These are phyloP conservation scores for Ascochyta pisi DNA, from an alignment of 2,329 filamentous ascomycete species.

Conservation along the genomic window DNA sequence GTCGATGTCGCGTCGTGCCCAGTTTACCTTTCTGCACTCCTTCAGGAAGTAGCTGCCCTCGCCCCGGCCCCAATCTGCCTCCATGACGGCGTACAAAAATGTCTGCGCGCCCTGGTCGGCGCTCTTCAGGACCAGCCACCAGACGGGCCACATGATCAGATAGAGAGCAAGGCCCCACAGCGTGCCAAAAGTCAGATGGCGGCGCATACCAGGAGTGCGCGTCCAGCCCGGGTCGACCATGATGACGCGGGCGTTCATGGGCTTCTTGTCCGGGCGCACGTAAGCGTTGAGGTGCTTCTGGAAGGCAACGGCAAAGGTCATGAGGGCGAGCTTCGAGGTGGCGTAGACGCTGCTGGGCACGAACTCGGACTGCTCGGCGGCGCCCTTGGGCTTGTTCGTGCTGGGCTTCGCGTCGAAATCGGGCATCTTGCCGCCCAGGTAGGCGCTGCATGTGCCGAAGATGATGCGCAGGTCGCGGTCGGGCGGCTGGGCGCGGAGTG, in stretches of 20 bases:
- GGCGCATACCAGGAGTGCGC: conserved; percentile 84
- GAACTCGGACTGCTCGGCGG: conserved; percentile 46
- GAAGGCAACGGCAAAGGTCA: conserved; percentile 87
- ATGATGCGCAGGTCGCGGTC: conserved; percentile 92
- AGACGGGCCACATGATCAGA: conserved; percentile 76
- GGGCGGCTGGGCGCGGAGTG: conserved; percentile 86
- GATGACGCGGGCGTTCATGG: conserved; percentile 82
- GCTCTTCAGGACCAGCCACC: conserved; percentile 89
- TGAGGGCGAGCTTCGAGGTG: conserved; percentile 72
- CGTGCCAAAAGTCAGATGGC: conserved; percentile 86
- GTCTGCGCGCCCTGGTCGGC: conserved; percentile 84
- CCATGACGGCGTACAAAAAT: conserved; percentile 85
- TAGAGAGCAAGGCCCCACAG: conserved; percentile 82
- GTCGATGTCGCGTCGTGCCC: conserved; percentile 73
- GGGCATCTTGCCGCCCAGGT: conserved; percentile 77
- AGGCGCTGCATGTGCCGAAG: conserved; percentile 85
- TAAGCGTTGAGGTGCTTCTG: conserved; percentile 91
- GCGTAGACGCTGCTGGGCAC: conserved; percentile 56
- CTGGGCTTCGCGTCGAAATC: conserved; percentile 57
- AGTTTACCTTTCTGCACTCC: conserved; percentile 81
- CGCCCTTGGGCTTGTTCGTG: conserved; percentile 65
- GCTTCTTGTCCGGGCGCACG: conserved; percentile 80
- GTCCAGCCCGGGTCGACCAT: conserved; percentile 86
- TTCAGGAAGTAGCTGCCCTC: conserved; percentile 79
- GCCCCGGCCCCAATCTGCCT: conserved; percentile 70